A percentile compares a stretch with the other conserved stretches of the same genome.
phyloP scores from a whole-genome alignment of 768 basidiomycete species.

The Leccinum truebloodii region DNA sequence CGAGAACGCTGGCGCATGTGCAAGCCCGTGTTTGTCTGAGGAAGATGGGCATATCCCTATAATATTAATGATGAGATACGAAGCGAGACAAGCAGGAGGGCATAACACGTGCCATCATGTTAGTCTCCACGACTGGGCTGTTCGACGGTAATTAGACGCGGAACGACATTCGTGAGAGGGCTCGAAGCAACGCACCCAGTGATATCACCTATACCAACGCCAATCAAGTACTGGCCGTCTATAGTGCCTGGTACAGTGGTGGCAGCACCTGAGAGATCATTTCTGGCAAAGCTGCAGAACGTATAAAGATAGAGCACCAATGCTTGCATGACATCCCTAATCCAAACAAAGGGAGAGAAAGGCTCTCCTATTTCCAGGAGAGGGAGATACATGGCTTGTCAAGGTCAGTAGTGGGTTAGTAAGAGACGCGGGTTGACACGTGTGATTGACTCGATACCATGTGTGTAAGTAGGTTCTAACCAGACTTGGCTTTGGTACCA shows the following conservation, averaged over 20 bases:
- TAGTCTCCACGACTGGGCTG: constrained; percentile 78
- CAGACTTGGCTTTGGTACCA: not conserved
- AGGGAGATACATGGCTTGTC: constrained; percentile 24
- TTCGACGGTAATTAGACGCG: constrained; percentile 1
- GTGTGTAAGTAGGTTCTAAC: too few relatives aligned
- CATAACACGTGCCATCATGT: constrained; percentile 63
- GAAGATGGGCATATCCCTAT: constrained; percentile 66
- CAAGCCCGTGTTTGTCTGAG: constrained; percentile 71
- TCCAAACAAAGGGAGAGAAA: constrained; percentile 18
- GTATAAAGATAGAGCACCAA: constrained; percentile 45
- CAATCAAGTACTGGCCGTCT: constrained; percentile 26
- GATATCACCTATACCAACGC: constrained; percentile 58
- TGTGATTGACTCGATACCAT: not conserved
- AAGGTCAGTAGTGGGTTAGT: not conserved
- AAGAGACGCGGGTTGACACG: not conserved
- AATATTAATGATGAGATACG: not conserved
- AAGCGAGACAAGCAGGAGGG: not conserved
- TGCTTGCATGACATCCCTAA: constrained; percentile 42
- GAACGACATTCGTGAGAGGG: not conserved
- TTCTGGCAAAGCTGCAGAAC: constrained; percentile 38
- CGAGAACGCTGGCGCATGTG: constrained; percentile 81
- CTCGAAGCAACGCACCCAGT: constrained; percentile 53
- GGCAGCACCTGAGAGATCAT: constrained; percentile 27
- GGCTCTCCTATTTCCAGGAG: constrained; percentile 16
- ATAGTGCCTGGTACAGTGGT: not conserved